These are phyloP conservation scores for Pseudocercospora macadamiae DNA, from an alignment of 2,329 filamentous ascomycete genomes.

Conservation along the genomic window DNA sequence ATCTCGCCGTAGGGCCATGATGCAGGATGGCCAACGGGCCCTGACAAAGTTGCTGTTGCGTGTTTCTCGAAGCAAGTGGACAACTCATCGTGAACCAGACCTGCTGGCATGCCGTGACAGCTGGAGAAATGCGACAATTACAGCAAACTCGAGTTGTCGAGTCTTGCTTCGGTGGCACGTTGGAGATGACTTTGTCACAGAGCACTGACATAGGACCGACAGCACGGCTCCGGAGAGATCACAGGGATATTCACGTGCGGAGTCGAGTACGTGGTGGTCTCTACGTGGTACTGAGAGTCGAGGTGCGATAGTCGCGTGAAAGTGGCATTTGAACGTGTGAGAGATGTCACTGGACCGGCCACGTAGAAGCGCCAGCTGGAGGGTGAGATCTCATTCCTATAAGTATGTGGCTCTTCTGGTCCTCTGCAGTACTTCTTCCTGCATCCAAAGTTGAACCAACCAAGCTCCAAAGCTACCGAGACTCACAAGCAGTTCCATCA, in stretches of 20 bases:
- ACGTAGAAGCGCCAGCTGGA: not conserved
- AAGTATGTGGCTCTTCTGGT: not conserved
- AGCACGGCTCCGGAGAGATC: too few species aligned
- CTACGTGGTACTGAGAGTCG: not conserved
- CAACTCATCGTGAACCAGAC: too few species aligned
- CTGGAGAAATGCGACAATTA: too few species aligned
- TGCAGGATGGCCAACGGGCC: too few species aligned
- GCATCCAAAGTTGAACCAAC: not conserved
- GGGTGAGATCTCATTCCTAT: not conserved
- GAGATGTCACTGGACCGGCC: not conserved
- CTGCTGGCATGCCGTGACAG: too few species aligned
- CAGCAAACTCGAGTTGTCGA: not conserved
- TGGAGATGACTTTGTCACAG: not conserved
- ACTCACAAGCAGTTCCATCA: not conserved
- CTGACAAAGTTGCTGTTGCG: too few species aligned
- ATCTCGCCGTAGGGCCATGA: too few species aligned
- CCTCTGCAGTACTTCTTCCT: not conserved
- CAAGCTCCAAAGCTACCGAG: not conserved
- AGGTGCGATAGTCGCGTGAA: not conserved
- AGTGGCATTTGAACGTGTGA: not conserved
- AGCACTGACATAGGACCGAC: not conserved
- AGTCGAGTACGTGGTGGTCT: not conserved
- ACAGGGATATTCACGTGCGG: not conserved
- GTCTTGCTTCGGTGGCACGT: not conserved
- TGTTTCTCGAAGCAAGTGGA: too few species aligned